Evolutionary conservation across 495 filamentous ascomycete genomes (phyloP).

Genomic region (Penicillium tannophilum): DNA sequence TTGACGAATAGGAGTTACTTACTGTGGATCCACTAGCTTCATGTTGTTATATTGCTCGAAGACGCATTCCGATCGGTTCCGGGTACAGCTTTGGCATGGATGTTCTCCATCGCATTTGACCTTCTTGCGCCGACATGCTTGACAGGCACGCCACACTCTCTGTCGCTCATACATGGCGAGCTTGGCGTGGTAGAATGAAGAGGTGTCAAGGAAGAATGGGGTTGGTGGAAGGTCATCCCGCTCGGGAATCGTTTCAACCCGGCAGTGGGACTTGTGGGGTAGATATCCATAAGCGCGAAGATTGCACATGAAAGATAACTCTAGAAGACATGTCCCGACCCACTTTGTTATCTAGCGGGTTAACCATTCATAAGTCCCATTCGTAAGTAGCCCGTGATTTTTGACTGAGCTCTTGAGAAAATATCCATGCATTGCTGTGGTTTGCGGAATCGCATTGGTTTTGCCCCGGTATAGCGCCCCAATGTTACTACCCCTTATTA

Average conservation of each 20-base stretch:
- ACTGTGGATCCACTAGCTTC: conserved; percentile 22
- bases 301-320: not conserved
- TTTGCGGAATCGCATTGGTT: no score
- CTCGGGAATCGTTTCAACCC: not conserved
- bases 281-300: not conserved
- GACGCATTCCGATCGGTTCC: conserved; percentile 16
- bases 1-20: not conserved
- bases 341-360: not conserved
- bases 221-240: not conserved
- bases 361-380: not conserved
- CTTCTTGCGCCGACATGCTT: conserved; percentile 25
- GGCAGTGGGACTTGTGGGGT: not conserved
- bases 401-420: no score
- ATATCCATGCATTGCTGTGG: no score
- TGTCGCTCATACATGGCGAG: conserved; percentile 25
- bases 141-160: conserved; percentile 36
- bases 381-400: not conserved
- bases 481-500: no score
- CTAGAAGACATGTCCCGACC: not conserved
- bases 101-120: conserved; percentile 25
- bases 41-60: conserved; percentile 14
- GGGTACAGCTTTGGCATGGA: conserved; percentile 23
- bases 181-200: not conserved
- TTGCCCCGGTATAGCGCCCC: no score
- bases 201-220: not conserved